Base-by-base conservation (phyloP, 2,329 filamentous ascomycete species). In the Phialemonium atrogriseum region DNA sequence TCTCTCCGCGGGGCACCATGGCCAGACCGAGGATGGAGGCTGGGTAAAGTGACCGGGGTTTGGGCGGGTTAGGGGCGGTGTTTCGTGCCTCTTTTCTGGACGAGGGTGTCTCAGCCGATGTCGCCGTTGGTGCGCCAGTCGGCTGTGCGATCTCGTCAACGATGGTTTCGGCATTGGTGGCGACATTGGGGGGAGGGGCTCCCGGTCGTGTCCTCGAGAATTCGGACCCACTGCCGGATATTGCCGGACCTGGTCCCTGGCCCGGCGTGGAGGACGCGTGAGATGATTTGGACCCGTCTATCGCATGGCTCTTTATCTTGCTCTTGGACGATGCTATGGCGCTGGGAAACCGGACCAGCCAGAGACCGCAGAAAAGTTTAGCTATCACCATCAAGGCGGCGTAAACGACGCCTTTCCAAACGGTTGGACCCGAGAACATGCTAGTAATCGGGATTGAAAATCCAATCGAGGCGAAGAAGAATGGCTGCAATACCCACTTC, bases 1-100 rank as follows among this genome's bases (percentile, higher is more conserved):
- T 84, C 50, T 91, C 84, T 1, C 84, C 83, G n/a, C 83, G 66
- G 0, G 83, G 75, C 0, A 81, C 71, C 83, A 89, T 89, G 3
- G 62, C 67, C 12, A 70, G 61, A 1, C 77, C 77, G 0, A 88
- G 56, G 3, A 88, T 75, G 0, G 69, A 63, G 0, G 76, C 68
- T n/a, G n/a, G n/a, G n/a, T n/a, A n/a, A n/a, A n/a, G n/a, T n/a
- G n/a, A n/a, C n/a, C n/a, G n/a, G n/a, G n/a, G n/a, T n/a, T n/a
- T n/a, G n/a, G n/a, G n/a, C n/a, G n/a, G n/a, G n/a, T n/a, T n/a
- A n/a, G n/a, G n/a, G n/a, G n/a, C n/a, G n/a, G n/a, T n/a, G n/a
- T n/a, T n/a, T n/a, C n/a, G n/a, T n/a, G n/a, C n/a, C n/a, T n/a
- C n/a, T n/a, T n/a, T n/a, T n/a, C n/a, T n/a, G n/a, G n/a, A n/a